Evolutionary conservation across 805 yeast genomes (phyloP).

Genomic region (Allodekkera sacchari): DNA sequence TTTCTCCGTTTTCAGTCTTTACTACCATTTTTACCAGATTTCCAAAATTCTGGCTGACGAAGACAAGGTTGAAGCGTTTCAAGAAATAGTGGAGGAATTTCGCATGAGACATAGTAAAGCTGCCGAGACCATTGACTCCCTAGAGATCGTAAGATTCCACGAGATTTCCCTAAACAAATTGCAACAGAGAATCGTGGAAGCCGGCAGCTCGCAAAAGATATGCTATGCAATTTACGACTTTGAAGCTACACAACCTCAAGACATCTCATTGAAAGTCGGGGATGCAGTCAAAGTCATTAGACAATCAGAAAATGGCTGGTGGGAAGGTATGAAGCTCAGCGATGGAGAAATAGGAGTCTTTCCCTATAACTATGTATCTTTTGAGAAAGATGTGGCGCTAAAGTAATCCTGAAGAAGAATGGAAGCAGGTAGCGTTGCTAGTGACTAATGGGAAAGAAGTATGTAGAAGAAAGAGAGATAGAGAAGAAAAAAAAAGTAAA

Average conservation of each 20-base stretch:
- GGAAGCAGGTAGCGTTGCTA: too few relatives aligned
- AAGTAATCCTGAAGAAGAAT: conserved; percentile 4
- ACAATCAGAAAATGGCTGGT: conserved; percentile 36
- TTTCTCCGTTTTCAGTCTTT: conserved; percentile 31
- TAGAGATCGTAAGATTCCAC: conserved; percentile 11
- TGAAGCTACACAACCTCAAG: conserved; percentile 29
- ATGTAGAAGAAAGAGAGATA: too few relatives aligned
- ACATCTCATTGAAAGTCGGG: conserved; percentile 34
- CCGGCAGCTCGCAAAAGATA: conserved; percentile 15
- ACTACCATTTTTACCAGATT: conserved; percentile 9
- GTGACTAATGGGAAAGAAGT: too few relatives aligned
- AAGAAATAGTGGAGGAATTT: conserved; percentile 6
- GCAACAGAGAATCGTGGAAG: conserved; percentile 8
- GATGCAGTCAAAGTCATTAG: conserved; percentile 34
- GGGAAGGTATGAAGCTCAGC: conserved; percentile 33
- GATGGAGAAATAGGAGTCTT: conserved; percentile 35
- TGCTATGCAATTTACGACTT: conserved; percentile 32
- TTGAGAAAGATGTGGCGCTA: neutral
- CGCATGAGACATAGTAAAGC: conserved; percentile 5
- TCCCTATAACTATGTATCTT: conserved; percentile 36
- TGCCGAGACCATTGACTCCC: conserved; percentile 4
- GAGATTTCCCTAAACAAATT: conserved; percentile 10
- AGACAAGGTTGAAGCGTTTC: conserved; percentile 5
- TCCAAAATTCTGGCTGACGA: conserved; percentile 4
- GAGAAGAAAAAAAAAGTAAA: too few relatives aligned